A percentile compares a stretch with the other conserved stretches of the same genome.
These are phyloP conservation scores for Cucurbita argyrosperma DNA, from an alignment of 306 rosid genomes.

Conservation along the genomic window DNA sequence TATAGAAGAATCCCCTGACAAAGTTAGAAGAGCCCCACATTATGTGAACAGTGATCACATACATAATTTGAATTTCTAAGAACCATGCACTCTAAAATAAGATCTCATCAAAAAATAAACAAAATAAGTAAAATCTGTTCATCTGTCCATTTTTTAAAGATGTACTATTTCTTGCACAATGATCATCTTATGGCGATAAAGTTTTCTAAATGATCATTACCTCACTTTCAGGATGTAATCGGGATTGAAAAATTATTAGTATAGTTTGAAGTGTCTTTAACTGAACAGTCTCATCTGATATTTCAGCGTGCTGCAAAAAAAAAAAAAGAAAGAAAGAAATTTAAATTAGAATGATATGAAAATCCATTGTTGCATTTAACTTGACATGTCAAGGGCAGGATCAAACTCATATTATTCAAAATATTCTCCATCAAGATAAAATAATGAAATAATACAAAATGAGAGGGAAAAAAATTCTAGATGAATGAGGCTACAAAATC, in stretches of 20 bases:
- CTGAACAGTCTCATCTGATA: slow-evolving; percentile 80
- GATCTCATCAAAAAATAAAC: not conserved
- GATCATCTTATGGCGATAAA: not conserved
- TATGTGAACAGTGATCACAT: not conserved
- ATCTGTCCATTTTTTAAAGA: not conserved
- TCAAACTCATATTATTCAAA: not conserved
- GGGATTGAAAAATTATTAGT: slow-evolving; percentile 81
- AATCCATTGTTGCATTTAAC: not conserved
- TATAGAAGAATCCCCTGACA: not conserved
- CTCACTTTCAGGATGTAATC: slow-evolving; percentile 84
- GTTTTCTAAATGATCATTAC: slow-evolving; percentile 20
- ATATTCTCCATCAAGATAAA: not conserved
- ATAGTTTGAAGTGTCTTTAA: slow-evolving; percentile 94
- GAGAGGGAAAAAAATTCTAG: not conserved
- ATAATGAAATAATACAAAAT: too few relatives aligned
- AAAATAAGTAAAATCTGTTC: not conserved
- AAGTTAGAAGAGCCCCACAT: not conserved
- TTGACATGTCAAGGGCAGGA: not conserved
- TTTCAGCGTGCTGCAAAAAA: slow-evolving; percentile 80
- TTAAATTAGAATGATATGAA: not conserved
- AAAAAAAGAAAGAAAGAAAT: slow-evolving; percentile 5
- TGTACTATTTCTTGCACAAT: not conserved
- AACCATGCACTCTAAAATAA: not conserved
- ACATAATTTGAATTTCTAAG: not conserved
- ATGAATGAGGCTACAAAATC: not conserved